Evolutionary conservation across 75 land plant species (phyloP).

Genomic region (Picea glauca): DNA sequence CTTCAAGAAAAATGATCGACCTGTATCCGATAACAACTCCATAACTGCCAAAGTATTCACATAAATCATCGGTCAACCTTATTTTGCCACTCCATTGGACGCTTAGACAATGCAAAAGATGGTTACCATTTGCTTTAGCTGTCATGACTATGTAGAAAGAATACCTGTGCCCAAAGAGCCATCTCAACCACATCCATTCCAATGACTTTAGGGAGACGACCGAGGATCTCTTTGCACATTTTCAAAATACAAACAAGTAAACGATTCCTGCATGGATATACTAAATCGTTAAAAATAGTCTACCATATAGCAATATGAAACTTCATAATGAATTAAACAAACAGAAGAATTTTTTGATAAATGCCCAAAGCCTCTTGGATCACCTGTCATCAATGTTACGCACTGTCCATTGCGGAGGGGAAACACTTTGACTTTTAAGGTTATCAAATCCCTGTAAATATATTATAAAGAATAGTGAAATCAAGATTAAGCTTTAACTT

Average conservation of each 20-base stretch:
- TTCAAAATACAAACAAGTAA: conserved; percentile 76
- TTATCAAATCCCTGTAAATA: conserved; percentile 92
- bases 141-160: not conserved
- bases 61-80: not conserved
- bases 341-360: not conserved
- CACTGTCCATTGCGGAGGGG: conserved; percentile 99
- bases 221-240: conserved; percentile 84
- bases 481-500: too few species aligned
- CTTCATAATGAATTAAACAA: not conserved
- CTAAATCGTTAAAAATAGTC: not conserved
- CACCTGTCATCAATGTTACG: conserved; percentile 96
- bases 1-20: not conserved
- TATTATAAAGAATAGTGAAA: not conserved
- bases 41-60: not conserved
- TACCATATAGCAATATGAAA: not conserved
- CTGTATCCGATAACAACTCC: not conserved
- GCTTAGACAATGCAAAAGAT: not conserved
- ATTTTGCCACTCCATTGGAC: not conserved
- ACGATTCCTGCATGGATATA: conserved; percentile 62
- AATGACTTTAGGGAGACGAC: conserved; percentile 89
- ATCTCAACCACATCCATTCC: conserved; percentile 99
- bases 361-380: not conserved
- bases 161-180: conserved; percentile 99
- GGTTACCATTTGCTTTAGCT: not conserved
- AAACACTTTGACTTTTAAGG: conserved; percentile 86